These are phyloP conservation scores for Erodium maritimum DNA, from an alignment of 345 rosid species.

Conservation along the genomic window DNA sequence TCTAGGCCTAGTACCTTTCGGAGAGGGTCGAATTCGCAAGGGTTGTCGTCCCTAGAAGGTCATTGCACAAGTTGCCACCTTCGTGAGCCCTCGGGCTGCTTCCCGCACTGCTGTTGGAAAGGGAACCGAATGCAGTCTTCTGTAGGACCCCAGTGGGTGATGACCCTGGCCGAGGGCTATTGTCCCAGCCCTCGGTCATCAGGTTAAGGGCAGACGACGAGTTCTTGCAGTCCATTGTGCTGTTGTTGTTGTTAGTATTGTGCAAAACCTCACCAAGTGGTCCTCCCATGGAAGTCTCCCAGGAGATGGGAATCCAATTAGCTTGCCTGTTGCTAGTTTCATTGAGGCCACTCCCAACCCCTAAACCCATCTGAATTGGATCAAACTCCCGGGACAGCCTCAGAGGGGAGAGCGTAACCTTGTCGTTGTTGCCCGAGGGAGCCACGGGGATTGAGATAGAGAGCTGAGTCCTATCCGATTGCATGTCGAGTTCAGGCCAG, in stretches of 20 bases:
- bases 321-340: constrained; percentile 33
- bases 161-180: constrained; percentile 35
- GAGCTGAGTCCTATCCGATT: constrained; percentile 46
- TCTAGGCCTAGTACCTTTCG: too few relatives aligned
- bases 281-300: constrained; percentile 61
- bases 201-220: constrained; percentile 32
- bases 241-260: constrained; percentile 20
- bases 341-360: constrained; percentile 26
- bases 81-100: constrained; percentile 53
- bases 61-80: constrained; percentile 21
- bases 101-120: constrained; percentile 77
- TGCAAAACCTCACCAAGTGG: constrained; percentile 68
- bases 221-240: constrained; percentile 24
- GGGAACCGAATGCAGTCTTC: constrained; percentile 48
- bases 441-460: constrained; percentile 46
- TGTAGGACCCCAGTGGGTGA: constrained; percentile 81
- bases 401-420: constrained; percentile 27
- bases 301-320: constrained; percentile 42
- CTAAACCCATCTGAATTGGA: constrained; percentile 43
- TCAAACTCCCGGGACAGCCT: constrained; percentile 33
- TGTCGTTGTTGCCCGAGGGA: constrained; percentile 33
- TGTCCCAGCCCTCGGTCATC: constrained; percentile 45
- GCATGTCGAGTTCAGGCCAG: constrained; percentile 37
- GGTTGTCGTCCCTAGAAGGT: constrained; percentile 20
- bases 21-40: constrained; percentile 11